Evolutionary conservation across 2,329 filamentous ascomycete species (phyloP), one percentile per base, ranked within the genome.

Genomic region (Aspergillus hortae): DNA sequence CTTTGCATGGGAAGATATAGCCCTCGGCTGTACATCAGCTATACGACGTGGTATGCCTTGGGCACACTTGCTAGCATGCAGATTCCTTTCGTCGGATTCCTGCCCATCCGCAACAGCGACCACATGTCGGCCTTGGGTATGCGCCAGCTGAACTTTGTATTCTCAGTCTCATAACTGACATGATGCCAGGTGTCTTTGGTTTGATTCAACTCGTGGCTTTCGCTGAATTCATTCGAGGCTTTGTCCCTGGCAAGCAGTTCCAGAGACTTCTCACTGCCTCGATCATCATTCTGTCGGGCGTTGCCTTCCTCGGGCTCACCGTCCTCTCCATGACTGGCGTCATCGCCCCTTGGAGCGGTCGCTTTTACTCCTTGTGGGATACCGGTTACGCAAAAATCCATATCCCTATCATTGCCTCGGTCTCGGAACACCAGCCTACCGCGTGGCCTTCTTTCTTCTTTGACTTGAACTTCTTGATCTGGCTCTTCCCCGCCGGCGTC

Each of bases 381-480:
- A 99, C 94, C 5, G 88, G 90, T 64, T 99, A 99, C 69, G 94
- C 94, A 66, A 99, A 99, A 81, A 95, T 97, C 58, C 94, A 99
- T 68, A 99, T 99, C 68, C 94, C 94, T 56, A 99, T 99, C 69
- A 99, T 99, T 71, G 94, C 94, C 3, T 99, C 94, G n/a, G 94
- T 99, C 44, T 99, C 94, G 1, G 94, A 99, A 77, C 94, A 99
- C 77, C 94, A 99, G 77, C 94, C 94, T 49, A 99, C 94, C 35
- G 94, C 94, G 41, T 99, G 94, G 94, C 94, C 94, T 2, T 90
- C 95, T 14, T 99, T 96, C 81, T 99, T 99, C 80, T 99, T 99
- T 73, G 94, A 99, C 67, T 81, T 99, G 63, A 96, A 95, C 79
- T 86, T 99, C 78, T 82, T 99, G 66, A 96, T 99, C 75, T 99